A percentile compares a stretch with the other conserved stretches of the same genome.
Conservation (phyloP, 2,329 filamentous ascomycete genomes). For the Mollisia scopiformis region DNA sequence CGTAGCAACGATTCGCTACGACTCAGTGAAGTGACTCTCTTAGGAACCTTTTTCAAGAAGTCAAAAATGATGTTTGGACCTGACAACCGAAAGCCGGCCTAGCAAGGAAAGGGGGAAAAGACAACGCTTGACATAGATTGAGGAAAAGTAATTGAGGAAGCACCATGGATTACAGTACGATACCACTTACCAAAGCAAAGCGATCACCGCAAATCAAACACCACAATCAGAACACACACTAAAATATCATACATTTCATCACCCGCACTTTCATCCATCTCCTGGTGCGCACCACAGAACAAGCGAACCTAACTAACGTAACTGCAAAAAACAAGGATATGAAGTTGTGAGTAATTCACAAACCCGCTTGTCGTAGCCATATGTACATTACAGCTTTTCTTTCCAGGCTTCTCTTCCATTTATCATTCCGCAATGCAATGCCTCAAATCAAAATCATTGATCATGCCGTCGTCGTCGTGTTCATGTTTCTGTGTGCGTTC, state of each 20-base stretch:
- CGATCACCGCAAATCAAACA: not conserved
- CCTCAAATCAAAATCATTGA: slow-evolving; percentile 8
- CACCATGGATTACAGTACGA: no score
- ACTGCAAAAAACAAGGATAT: not conserved
- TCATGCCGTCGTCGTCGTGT: slow-evolving; percentile 23
- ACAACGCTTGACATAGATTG: no score
- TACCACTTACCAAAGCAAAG: not conserved
- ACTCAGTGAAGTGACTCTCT: no score
- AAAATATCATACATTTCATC: not conserved
- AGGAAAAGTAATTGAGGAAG: no score
- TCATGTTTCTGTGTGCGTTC: slow-evolving; percentile 14
- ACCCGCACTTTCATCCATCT: not conserved
- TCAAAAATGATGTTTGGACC: no score
- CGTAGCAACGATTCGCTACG: no score
- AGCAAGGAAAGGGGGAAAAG: no score
- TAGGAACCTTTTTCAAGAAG: no score
- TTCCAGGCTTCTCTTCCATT: not conserved
- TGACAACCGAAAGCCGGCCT: no score
- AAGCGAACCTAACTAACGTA: not conserved
- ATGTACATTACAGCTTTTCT: slow-evolving; percentile 21
- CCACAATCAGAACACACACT: not conserved
- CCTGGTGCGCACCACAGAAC: not conserved
- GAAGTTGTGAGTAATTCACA: not conserved
- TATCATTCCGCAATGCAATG: not conserved
- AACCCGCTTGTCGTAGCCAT: slow-evolving; percentile 11